Percentiles rank a stretch among this genome's conserved stretches.
Conservation (phyloP, 257 asterid species). For the Lycium ferocissimum region DNA sequence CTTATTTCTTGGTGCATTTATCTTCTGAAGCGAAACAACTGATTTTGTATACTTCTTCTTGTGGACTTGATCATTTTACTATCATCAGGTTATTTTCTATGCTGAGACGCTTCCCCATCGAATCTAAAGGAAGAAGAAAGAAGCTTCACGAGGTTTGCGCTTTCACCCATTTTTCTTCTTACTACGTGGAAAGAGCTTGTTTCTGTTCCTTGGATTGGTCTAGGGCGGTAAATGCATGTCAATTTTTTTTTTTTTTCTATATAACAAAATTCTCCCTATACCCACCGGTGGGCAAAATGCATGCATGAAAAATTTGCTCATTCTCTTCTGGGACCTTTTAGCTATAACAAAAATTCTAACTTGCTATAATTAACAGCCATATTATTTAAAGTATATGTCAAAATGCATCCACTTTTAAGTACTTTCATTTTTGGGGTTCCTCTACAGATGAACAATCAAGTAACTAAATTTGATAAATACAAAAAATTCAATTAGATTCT, state of each 20-base stretch:
- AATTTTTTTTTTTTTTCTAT: background rate
- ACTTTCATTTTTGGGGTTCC: background rate
- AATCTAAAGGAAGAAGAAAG: conserved; percentile 96
- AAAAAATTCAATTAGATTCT: background rate
- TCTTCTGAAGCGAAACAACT: conserved; percentile 10
- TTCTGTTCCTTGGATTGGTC: background rate
- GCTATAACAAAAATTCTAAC: background rate
- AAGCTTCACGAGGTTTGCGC: conserved; percentile 56
- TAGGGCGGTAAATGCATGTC: background rate
- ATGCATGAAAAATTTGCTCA: background rate
- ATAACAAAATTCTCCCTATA: background rate
- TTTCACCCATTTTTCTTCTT: background rate
- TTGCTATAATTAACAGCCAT: background rate
- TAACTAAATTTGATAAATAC: background rate
- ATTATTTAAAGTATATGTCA: background rate
- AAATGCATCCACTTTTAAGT: conserved; percentile 16
- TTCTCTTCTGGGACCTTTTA: conserved; percentile 15
- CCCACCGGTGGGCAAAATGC: background rate
- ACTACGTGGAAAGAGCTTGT: background rate
- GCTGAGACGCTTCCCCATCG: conserved; percentile 90
- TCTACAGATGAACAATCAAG: background rate
- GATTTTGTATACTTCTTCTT: background rate
- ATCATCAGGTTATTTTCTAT: conserved; percentile 75
- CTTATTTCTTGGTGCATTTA: background rate
- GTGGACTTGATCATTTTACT: conserved; percentile 17